Evolutionary conservation across 768 basidiomycete genomes (phyloP).

Genomic region (button mushroom (Agaricus bisporus)): DNA sequence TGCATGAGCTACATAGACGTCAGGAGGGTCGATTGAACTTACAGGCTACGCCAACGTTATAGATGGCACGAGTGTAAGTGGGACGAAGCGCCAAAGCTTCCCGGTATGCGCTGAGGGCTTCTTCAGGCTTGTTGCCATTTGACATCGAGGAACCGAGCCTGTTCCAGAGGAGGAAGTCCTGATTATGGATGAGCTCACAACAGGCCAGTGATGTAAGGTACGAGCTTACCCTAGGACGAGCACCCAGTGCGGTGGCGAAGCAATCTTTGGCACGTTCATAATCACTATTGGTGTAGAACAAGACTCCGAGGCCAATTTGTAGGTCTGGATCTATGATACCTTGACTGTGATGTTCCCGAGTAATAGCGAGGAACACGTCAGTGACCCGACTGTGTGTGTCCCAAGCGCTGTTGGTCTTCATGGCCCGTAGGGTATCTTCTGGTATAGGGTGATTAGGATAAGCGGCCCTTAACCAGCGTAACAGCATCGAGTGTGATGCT

Average conservation of each 20-base stretch:
- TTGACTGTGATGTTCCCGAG: constrained; percentile 73
- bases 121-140: constrained; percentile 91
- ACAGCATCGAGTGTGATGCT: constrained; percentile 77
- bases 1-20: constrained; percentile 5
- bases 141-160: constrained; percentile 90
- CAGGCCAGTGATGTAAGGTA: background rate
- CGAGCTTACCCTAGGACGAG: constrained; percentile 52
- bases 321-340: constrained; percentile 81
- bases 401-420: constrained; percentile 64
- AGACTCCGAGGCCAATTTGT: constrained; percentile 87
- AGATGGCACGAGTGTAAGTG: constrained; percentile 94
- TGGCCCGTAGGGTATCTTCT: constrained; percentile 48
- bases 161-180: constrained; percentile 97
- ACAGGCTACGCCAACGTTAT: constrained; percentile 98
- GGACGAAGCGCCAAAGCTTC: constrained; percentile 88
- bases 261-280: constrained; percentile 92
- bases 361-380: constrained; percentile 76
- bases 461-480: constrained; percentile 74
- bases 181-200: background rate
- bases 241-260: constrained; percentile 81
- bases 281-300: constrained; percentile 85
- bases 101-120: constrained; percentile 84
- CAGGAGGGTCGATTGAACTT: constrained; percentile 24
- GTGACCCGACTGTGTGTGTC: constrained; percentile 74
- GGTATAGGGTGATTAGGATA: constrained; percentile 53